Evolutionary conservation across 352 stramenopile genomes (phyloP).

Genomic region (Globisporangium takayamanum): DNA sequence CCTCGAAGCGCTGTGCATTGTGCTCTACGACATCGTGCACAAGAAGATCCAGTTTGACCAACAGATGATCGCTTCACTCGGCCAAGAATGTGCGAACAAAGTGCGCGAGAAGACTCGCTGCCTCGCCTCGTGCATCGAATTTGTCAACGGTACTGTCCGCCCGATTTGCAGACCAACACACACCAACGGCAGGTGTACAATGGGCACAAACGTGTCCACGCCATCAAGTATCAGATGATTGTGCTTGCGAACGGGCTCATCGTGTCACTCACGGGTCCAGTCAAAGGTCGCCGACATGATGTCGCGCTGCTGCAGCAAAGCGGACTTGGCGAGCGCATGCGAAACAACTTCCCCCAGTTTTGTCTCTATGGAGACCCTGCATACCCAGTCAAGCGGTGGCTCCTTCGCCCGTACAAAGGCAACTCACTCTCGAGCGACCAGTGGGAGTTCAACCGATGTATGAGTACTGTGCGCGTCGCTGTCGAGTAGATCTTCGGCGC

Average conservation of each 20-base stretch:
- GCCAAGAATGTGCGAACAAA: neutral
- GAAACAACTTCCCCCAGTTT: neutral
- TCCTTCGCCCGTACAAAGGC: neutral
- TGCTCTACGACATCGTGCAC: neutral
- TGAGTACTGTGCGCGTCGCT: neutral
- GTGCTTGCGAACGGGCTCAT: neutral
- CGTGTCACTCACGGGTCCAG: neutral
- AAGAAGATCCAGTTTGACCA: neutral
- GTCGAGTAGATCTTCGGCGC: neutral
- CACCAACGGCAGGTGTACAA: neutral
- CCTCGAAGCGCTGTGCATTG: neutral
- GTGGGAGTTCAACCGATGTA: neutral
- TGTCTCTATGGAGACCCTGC: neutral
- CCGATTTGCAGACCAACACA: neutral
- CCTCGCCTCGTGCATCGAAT: neutral
- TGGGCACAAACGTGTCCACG: neutral
- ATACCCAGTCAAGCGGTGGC: neutral
- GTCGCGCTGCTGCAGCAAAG: neutral
- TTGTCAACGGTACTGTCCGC: neutral
- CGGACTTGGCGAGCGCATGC: neutral
- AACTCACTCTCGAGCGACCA: neutral
- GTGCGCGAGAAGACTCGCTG: neutral
- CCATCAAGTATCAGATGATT: neutral
- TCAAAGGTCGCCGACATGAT: neutral
- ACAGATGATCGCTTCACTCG: neutral